Conservation (phyloP, 2,329 filamentous ascomycete genomes). For the Trichoderma koningii region DNA sequence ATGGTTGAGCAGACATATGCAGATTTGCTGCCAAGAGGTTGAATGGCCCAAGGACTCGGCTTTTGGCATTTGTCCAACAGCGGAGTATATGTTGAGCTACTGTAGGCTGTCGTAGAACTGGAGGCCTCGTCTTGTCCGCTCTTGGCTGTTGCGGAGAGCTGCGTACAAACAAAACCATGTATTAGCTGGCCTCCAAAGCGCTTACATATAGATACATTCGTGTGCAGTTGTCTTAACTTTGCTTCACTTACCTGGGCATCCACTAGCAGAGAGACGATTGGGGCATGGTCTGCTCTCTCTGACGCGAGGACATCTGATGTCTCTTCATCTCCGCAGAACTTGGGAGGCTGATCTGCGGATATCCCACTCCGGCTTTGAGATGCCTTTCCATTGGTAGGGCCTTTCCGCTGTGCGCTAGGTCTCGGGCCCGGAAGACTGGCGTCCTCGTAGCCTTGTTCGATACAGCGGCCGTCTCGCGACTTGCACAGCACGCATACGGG, state of each 20-base stretch:
- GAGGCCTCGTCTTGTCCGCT: not conserved
- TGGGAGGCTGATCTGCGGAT: not conserved
- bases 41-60: not conserved
- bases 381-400: not conserved
- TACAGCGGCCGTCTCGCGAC: constrained; percentile 26
- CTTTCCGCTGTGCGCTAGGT: not conserved
- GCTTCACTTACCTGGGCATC: constrained; percentile 18
- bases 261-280: constrained; percentile 19
- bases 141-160: constrained; percentile 7
- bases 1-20: constrained; percentile 26
- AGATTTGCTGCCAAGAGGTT: constrained; percentile 1
- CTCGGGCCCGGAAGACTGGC: not conserved
- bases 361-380: not conserved
- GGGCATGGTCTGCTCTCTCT: constrained; percentile 1
- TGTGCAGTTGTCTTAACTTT: too few species aligned
- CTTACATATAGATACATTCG: too few species aligned
- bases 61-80: not conserved
- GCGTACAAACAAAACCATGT: not conserved
- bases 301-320: constrained; percentile 1
- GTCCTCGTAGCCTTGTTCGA: constrained; percentile 27
- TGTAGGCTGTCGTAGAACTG: not conserved
- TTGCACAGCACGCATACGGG: constrained; percentile 46
- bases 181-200: too few species aligned
- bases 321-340: not conserved
- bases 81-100: not conserved